phyloP scores from a whole-genome alignment of 2,329 filamentous ascomycete genomes.

The Chrysosporium queenslandicum region DNA sequence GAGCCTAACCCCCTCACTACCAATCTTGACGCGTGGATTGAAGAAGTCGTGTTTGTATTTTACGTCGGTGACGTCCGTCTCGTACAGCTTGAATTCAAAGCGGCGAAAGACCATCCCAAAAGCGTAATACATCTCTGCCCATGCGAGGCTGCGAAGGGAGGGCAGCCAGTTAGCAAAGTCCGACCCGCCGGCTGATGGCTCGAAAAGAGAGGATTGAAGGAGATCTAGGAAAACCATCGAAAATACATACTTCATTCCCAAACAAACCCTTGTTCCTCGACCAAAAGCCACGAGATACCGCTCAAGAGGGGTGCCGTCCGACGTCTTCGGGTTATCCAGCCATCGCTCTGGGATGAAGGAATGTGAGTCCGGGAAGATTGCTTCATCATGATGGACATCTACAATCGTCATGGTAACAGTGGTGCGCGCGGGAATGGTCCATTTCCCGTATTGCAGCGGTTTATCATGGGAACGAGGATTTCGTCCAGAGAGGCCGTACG shows the following conservation, averaged over 20 bases:
- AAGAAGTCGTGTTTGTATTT: slow-evolving; percentile 21
- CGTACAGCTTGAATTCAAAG: slow-evolving; percentile 18
- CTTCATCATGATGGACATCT: slow-evolving; percentile 19
- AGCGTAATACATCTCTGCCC: slow-evolving; percentile 14
- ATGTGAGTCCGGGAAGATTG: slow-evolving; percentile 22
- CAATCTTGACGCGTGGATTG: slow-evolving; percentile 20
- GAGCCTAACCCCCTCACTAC: slow-evolving; percentile 21
- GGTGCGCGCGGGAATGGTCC: slow-evolving; percentile 18
- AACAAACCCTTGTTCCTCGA: slow-evolving; percentile 34
- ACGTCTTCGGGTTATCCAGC: slow-evolving; percentile 18
- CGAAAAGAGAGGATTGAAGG: no score
- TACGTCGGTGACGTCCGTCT: slow-evolving; percentile 16
- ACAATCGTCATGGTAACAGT: slow-evolving; percentile 21
- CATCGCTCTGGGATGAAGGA: slow-evolving; percentile 24
- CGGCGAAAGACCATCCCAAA: slow-evolving; percentile 14
- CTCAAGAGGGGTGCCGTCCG: slow-evolving; percentile 15
- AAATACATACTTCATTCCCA: slow-evolving; percentile 30
- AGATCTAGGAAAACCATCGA: neutral
- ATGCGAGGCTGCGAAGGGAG: slow-evolving; percentile 11
- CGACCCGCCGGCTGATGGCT: no score
- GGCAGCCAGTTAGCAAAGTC: neutral
- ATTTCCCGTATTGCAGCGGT: slow-evolving; percentile 13
- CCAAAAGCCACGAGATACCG: slow-evolving; percentile 29
- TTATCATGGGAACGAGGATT: slow-evolving; percentile 17
- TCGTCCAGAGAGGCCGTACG: slow-evolving; percentile 18